Evolutionary conservation across 495 filamentous ascomycete genomes (phyloP), one percentile per base, ranked within the genome.

Genomic region (Lepidopterella palustris): DNA sequence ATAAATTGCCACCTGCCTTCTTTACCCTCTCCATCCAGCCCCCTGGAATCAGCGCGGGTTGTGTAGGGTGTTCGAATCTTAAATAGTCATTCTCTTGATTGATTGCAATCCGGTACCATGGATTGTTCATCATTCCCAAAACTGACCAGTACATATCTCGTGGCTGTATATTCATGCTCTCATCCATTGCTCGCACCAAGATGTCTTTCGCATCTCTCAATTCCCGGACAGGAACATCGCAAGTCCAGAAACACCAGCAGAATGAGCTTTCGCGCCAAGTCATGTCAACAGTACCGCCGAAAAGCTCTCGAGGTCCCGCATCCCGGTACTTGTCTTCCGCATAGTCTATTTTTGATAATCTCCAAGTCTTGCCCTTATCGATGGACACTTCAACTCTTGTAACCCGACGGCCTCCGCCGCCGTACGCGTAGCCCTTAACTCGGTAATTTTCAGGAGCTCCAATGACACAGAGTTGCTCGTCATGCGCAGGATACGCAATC

Each of bases 1-100:
- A 74, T 21, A 96, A 68, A 70, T 96, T 82, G 0, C 92, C 90
- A 0, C 92, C 92, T 8, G 80, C 83, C 56, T 88, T 90, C 72
- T 96, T 96, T n/a, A 93, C 87, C 27, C 84, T 77, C 70, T 96
- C 90, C 92, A 97, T 97, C 92, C 92, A 97, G 0, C 92, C 92
- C 9, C 90, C 90, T 0, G 87, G 79, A 56, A 84, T 83, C 27
- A 90, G 68, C 0, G 84, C 85, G 11, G 92, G 91, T 64, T 91
- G 87, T 1, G 89, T 95, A 0, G 92, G 92, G 65, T 97, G 92
- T 62, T 97, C 92, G 59, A 97, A 97, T 6, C 82, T 80, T 45
- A 97, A 71, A 23, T 62, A 69, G 31, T 83, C 77, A 0, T 76
- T 80, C 61, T 95, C 88, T 58, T 86, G 85, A 42, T 80, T 83